Conservation (phyloP, 1,284 basidiomycete genomes). For the Cryptococcus sp. region DNA sequence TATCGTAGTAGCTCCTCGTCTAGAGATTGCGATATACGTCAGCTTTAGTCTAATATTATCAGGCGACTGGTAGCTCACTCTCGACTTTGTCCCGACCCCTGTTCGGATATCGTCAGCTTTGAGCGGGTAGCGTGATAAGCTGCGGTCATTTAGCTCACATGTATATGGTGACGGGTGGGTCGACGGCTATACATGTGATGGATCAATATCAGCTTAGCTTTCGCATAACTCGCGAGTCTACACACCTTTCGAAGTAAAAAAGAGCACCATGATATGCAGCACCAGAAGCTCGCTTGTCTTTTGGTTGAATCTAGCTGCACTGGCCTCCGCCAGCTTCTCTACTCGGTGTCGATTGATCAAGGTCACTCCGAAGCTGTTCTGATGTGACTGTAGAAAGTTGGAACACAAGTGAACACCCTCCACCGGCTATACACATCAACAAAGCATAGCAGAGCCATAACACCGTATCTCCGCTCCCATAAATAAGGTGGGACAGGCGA, state of each 20-base stretch:
- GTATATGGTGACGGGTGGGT: conserved; percentile 75
- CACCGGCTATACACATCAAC: conserved; percentile 1
- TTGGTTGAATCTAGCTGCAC: too few relatives aligned
- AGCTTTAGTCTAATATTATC: conserved; percentile 1
- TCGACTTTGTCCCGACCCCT: conserved; percentile 93
- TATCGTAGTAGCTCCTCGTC: conserved; percentile 94
- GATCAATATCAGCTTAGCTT: conserved; percentile 6
- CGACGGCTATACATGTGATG: conserved; percentile 44
- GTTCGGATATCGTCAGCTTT: too few relatives aligned
- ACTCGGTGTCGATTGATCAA: too few relatives aligned
- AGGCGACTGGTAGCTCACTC: conserved; percentile 62
- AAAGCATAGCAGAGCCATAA: background rate
- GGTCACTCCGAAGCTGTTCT: too few relatives aligned
- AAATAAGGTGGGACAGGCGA: background rate
- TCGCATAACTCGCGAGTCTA: background rate
- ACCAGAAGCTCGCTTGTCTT: too few relatives aligned
- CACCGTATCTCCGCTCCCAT: conserved; percentile 1
- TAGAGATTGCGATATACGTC: conserved; percentile 44
- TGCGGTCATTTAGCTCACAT: conserved; percentile 56
- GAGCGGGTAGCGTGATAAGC: background rate
- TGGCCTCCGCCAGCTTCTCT: too few relatives aligned
- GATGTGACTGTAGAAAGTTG: too few relatives aligned
- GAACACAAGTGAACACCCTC: conserved; percentile 13
- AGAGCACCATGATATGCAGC: conserved; percentile 57
- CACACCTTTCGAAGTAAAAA: conserved; percentile 60